These are phyloP conservation scores for Warburgia ugandensis DNA, from an alignment of 164 flowering plant species.

Conservation along the genomic window DNA sequence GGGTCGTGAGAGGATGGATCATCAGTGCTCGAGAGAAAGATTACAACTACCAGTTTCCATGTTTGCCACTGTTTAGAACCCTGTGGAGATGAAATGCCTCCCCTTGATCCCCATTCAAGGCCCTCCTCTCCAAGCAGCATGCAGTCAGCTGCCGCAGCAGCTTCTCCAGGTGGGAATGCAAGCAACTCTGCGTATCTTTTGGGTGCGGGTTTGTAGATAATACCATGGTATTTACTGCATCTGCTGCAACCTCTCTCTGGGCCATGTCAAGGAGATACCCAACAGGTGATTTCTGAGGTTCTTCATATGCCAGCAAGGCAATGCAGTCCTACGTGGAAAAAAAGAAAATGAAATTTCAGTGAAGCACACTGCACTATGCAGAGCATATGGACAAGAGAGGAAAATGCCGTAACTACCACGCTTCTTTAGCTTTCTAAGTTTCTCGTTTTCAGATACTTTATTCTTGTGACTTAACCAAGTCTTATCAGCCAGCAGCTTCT, in stretches of 20 bases:
- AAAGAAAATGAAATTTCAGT: not conserved
- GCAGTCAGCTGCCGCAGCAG: conserved; percentile 76
- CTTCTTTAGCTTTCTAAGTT: no score
- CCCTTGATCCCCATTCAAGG: conserved; percentile 77
- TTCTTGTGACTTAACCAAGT: no score
- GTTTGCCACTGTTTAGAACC: conserved; percentile 31
- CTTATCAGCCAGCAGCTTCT: no score
- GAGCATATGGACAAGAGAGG: no score
- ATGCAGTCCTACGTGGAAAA: conserved; percentile 60
- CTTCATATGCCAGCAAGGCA: conserved; percentile 79
- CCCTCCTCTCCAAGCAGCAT: conserved; percentile 71
- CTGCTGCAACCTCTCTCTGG: conserved; percentile 81
- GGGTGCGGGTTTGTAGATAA: conserved; percentile 57
- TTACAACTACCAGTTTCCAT: conserved; percentile 11
- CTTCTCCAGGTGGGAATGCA: conserved; percentile 70
- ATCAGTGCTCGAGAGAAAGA: no score
- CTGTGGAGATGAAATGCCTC: conserved; percentile 73
- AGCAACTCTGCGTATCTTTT: conserved; percentile 41
- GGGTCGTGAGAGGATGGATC: no score
- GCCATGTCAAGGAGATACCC: conserved; percentile 68
- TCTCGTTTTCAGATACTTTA: no score
- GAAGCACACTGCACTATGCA: no score
- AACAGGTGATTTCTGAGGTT: conserved; percentile 58
- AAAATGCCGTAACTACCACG: no score
- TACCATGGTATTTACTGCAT: conserved; percentile 74